Evolutionary conservation across 2,329 filamentous ascomycete species (phyloP).

Genomic region (Gaeumannomyces tritici): DNA sequence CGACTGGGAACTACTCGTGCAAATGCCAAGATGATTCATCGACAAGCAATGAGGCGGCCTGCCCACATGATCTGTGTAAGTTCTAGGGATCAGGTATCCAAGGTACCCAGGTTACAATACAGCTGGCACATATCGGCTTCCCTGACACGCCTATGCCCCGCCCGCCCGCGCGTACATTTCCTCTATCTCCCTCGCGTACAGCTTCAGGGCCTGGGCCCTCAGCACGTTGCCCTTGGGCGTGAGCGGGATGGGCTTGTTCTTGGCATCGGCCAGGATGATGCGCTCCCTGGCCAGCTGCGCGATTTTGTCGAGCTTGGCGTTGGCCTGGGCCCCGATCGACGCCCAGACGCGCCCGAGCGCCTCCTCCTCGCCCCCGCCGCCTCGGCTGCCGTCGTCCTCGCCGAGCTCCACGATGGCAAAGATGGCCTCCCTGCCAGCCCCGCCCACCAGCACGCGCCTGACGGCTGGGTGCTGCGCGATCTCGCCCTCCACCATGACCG

Average conservation of each 20-base stretch:
- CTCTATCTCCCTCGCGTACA: not conserved
- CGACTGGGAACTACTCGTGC: no score
- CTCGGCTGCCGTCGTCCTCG: no score
- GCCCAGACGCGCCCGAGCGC: not conserved
- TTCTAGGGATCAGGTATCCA: no score
- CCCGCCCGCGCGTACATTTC: conserved; percentile 1
- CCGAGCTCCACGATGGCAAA: conserved; percentile 2
- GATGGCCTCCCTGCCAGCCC: not conserved
- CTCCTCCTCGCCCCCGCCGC: not conserved
- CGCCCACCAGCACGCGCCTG: not conserved
- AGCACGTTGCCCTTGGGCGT: conserved; percentile 2
- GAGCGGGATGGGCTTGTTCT: not conserved
- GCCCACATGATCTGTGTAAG: no score
- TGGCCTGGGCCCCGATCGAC: not conserved
- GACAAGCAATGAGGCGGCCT: no score
- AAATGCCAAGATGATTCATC: no score
- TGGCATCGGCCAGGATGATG: not conserved
- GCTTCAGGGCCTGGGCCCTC: not conserved
- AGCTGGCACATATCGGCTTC: not conserved
- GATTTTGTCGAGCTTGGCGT: conserved; percentile 3
- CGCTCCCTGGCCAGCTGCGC: conserved; percentile 1
- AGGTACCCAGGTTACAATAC: no score
- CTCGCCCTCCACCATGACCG: not conserved
- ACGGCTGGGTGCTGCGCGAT: not conserved
- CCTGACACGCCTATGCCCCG: not conserved